These are phyloP conservation scores for Cladorrhinum sp. DNA, from an alignment of 2,329 filamentous ascomycete species.

Conservation along the genomic window DNA sequence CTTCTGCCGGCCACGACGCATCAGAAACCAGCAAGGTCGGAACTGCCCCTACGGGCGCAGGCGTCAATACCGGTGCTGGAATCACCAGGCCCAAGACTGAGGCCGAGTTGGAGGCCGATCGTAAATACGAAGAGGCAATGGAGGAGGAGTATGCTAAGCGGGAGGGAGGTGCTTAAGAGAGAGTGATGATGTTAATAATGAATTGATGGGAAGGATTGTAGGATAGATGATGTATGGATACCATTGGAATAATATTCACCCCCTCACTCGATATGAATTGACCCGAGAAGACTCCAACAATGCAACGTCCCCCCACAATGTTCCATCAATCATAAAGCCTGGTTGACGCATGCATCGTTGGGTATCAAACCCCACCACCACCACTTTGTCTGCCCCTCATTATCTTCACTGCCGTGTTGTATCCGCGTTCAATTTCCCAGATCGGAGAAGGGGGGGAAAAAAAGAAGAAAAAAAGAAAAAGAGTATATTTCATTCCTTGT, in stretches of 20 bases:
- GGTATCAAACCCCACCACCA: background rate
- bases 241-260: background rate
- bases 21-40: background rate
- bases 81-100: slow-evolving; percentile 47
- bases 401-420: background rate
- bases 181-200: background rate
- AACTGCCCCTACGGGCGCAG: slow-evolving; percentile 38
- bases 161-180: slow-evolving; percentile 46
- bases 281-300: background rate
- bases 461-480: too few relatives aligned
- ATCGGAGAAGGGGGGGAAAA: too few relatives aligned
- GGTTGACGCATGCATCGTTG: too few relatives aligned
- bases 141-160: slow-evolving; percentile 56
- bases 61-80: slow-evolving; percentile 49
- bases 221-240: background rate
- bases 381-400: background rate
- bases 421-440: background rate
- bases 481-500: too few relatives aligned
- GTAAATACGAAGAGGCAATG: slow-evolving; percentile 50
- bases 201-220: background rate
- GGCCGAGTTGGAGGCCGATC: slow-evolving; percentile 48
- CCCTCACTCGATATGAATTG: background rate
- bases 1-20: background rate
- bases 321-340: background rate
- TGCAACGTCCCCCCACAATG: background rate